Evolutionary conservation across 2,329 filamentous ascomycete species (phyloP).

Genomic region (Pezicula neosporulosa): DNA sequence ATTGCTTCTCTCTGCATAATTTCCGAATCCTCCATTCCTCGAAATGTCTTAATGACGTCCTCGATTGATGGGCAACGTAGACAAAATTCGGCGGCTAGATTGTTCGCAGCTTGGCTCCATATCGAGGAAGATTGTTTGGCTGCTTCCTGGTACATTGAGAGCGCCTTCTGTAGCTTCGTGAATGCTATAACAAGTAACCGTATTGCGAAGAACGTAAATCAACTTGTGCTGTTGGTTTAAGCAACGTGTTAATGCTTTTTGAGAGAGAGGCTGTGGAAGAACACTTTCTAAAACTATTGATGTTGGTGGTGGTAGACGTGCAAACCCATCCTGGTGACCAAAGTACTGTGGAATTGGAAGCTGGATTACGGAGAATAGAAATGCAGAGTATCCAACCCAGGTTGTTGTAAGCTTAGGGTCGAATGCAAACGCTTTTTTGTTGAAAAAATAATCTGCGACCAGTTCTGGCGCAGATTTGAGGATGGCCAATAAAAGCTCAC

Average conservation of each 20-base stretch:
- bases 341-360: conserved; percentile 71
- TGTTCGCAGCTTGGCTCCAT: conserved; percentile 68
- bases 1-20: conserved; percentile 73
- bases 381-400: conserved; percentile 91
- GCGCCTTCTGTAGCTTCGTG: conserved; percentile 62
- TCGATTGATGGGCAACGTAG: conserved; percentile 78
- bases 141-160: conserved; percentile 37
- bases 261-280: conserved; percentile 75
- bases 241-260: conserved; percentile 76
- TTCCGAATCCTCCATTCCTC: conserved; percentile 63
- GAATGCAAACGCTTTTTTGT: conserved; percentile 76
- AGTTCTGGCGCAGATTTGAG: conserved; percentile 83
- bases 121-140: conserved; percentile 34
- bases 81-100: conserved; percentile 71
- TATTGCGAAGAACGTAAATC: conserved; percentile 76
- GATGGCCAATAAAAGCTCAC: conserved; percentile 75
- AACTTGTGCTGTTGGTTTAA: conserved; percentile 75
- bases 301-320: conserved; percentile 70
- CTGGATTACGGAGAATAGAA: conserved; percentile 78
- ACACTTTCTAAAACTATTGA: conserved; percentile 81
- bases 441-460: conserved; percentile 81
- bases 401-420: conserved; percentile 90
- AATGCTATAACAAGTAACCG: conserved; percentile 76
- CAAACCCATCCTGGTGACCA: conserved; percentile 61
- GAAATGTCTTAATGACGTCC: conserved; percentile 72